phyloP scores from a whole-genome alignment of 257 asterid genomes.

The Solanum pinnatisectum region DNA sequence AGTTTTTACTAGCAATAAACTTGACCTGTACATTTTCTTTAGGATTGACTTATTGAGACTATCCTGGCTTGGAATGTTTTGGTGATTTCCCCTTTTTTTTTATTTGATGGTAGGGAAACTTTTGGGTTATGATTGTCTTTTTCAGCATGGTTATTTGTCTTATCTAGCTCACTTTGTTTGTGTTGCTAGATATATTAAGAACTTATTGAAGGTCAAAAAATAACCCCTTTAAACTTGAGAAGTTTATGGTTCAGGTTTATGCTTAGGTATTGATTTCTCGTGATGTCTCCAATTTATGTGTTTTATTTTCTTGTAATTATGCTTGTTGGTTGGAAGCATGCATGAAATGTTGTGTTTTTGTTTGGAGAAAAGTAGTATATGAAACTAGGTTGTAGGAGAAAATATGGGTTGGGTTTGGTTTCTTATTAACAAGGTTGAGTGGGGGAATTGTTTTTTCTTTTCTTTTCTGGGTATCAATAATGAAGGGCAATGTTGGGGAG shows the following conservation, averaged over 20 bases:
- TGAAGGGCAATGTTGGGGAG: slow-evolving; percentile 99
- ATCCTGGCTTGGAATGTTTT: background rate
- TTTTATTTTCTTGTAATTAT: background rate
- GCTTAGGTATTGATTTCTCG: background rate
- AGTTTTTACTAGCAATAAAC: background rate
- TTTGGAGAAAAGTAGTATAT: slow-evolving; percentile 8
- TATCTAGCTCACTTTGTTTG: background rate
- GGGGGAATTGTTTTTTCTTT: slow-evolving; percentile 53
- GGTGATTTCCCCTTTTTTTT: background rate
- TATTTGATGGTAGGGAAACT: background rate
- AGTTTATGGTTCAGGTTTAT: background rate
- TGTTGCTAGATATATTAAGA: background rate
- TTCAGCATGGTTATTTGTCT: background rate
- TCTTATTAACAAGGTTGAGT: slow-evolving; percentile 96
- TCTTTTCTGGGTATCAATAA: slow-evolving; percentile 60
- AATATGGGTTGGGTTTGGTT: slow-evolving; percentile 86
- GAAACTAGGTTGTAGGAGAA: slow-evolving; percentile 41
- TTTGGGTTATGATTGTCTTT: background rate
- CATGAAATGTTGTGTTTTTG: background rate
- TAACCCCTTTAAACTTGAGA: background rate
- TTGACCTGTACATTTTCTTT: background rate
- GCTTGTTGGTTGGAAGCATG: slow-evolving; percentile 2
- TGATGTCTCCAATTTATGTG: background rate
- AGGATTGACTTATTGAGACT: background rate
- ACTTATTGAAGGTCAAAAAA: background rate